phyloP scores from a whole-genome alignment of 495 filamentous ascomycete genomes.

The Podospora sp. region DNA sequence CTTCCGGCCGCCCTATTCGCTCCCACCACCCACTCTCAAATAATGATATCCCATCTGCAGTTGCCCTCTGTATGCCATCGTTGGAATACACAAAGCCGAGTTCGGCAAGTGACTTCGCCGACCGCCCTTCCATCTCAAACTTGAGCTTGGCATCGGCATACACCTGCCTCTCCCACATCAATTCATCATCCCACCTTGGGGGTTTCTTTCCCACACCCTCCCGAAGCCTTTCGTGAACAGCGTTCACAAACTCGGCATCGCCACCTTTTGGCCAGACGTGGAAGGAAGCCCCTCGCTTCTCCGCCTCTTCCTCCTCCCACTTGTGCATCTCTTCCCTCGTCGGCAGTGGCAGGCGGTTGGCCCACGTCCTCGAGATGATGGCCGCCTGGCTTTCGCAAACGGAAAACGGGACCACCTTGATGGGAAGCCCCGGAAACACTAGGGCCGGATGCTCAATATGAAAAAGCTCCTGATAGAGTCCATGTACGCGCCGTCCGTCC shows the following conservation, averaged over 20 bases:
- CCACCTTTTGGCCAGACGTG: conserved; percentile 64
- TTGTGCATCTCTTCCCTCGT: conserved; percentile 59
- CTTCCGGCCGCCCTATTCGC: neutral
- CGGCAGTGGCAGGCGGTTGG: conserved; percentile 67
- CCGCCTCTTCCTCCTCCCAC: conserved; percentile 53
- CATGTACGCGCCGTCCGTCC: conserved; percentile 66
- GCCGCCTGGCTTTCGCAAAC: conserved; percentile 77
- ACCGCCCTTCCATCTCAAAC: conserved; percentile 47
- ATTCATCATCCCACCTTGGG: conserved; percentile 65
- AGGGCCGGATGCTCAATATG: conserved; percentile 75
- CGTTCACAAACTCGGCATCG: conserved; percentile 80
- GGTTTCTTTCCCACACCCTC: conserved; percentile 58
- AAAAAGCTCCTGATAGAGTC: conserved; percentile 78
- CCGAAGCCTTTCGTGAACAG: conserved; percentile 62
- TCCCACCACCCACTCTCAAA: neutral
- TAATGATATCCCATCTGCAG: neutral
- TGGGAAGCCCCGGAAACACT: conserved; percentile 72
- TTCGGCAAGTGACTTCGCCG: conserved; percentile 45
- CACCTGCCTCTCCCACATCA: conserved; percentile 60
- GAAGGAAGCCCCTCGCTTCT: conserved; percentile 42
- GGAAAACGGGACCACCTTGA: conserved; percentile 83
- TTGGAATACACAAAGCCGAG: conserved; percentile 45
- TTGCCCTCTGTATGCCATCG: neutral
- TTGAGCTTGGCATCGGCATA: conserved; percentile 47
- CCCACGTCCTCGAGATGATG: conserved; percentile 74